Evolutionary conservation across 2,329 filamentous ascomycete species (phyloP), one percentile per base, ranked within the genome.

Genomic region (Fusarium sp.): DNA sequence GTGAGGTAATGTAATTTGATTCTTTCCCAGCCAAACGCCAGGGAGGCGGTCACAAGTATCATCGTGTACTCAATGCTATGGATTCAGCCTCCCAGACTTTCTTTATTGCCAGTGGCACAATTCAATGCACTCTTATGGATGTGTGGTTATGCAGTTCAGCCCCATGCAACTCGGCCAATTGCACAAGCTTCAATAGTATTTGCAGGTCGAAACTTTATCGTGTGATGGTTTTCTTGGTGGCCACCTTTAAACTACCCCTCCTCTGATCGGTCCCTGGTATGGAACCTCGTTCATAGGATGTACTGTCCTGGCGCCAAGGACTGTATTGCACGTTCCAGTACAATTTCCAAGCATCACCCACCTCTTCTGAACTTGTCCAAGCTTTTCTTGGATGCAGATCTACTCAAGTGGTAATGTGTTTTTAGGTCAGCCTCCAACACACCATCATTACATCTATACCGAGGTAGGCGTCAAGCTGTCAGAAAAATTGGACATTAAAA

Each of bases 301-400:
- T 38, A 38, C 34, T 38, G 10, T 38, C 45, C 22, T 18, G 47
- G 32, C 43, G 46, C 63, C 67, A 65, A 55, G 40, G 38, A 56
- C 62, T 38, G 22, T 12, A 20, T 43, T 51, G 27, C 38, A 46
- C 44, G 44, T 70, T 61, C 55, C 58, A 57, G 55, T 61, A 48
- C n/a, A 22, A 40, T 61, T 30, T 47, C 15, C 18, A 38, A 38
- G n/a, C 54, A 22, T 65, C 24, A 22, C 6, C 43, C 13, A 38
- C 44, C 45, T 51, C 24, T 43, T 48, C 32, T 18, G 12, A 22
- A 25, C 18, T 12, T n/a, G 27, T 27, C 20, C 10, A n/a, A 3
- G 10, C n/a, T n/a, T 38, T 18, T 22, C 44, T 40, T n/a, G 7
- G 9, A 22, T 25, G 13, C 30, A 29, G 8, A 29, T 38, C 24